Base-by-base conservation (phyloP, 106 monocot species). In the Dendrobium officinale region DNA sequence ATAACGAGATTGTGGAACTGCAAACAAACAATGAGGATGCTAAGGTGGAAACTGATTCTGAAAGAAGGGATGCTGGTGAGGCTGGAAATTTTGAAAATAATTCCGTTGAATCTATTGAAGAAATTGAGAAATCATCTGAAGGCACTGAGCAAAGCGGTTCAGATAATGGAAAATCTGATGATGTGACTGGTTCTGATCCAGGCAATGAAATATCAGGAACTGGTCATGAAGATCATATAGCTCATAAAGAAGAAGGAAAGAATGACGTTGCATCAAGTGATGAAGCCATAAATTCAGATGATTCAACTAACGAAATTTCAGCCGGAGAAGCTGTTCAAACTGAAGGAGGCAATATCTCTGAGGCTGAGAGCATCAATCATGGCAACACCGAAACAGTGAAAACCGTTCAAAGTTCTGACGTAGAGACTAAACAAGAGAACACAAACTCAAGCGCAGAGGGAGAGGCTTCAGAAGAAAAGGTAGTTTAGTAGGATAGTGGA, bases 51-150 rank as follows among this genome's bases (percentile, higher is more conserved):
- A 27, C 33, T 2, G 70, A 70, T 26, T 37, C 40, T 0, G 37
- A 72, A 41, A 41, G 72, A 41, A 18, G 40, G 9, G 27, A 41
- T 8, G 9, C 72, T 41, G 72, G 37, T 44, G 75, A 45, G 7
- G 45, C 43, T 75, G 75, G 45, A 75, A 22, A 45, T 27, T 70
- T 33, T 70, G 31, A 70, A 70, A 70, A 37, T 37, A 70, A 70
- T 13, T 70, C 70, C 33, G 33, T 24, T 5, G 72, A 72, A 72
- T 44, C 74, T 16, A 74, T 1, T 24, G 26, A 76, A 24, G 26
- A 76, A 76, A 76, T 19, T 6, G 74, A 29, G 74, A 70, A 70
- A 37, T 70, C 70, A 37, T 70, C 70, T 70, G 70, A 70, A 70
- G 70, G 2, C 3, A 40, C 9, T 17, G 70, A 33, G 70, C 70